Conservation (phyloP, 768 basidiomycete species). For the Psilocybe cyanescens region DNA sequence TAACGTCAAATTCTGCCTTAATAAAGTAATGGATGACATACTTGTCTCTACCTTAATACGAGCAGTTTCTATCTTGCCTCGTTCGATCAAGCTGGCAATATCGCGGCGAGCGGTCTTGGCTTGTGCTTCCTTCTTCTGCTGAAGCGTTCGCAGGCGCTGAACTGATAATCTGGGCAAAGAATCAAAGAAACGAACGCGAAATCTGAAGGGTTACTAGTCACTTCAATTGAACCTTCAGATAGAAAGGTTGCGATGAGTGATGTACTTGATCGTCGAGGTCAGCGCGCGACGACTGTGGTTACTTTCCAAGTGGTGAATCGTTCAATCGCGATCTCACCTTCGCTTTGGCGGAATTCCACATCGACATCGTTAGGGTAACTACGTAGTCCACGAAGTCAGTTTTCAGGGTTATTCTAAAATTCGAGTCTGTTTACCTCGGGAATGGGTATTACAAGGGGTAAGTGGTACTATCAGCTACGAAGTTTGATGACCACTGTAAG, state of each 20-base stretch:
- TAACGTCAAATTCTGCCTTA: conserved; percentile 2
- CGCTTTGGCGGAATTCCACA: conserved; percentile 34
- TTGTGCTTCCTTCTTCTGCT: conserved; percentile 93
- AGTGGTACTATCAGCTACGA: too few relatives aligned
- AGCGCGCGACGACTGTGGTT: not conserved
- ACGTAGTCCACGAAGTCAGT: not conserved
- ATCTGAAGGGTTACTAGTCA: conserved; percentile 19
- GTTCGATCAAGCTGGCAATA: conserved; percentile 79
- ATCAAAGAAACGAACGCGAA: conserved; percentile 1
- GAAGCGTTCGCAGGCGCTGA: conserved; percentile 81
- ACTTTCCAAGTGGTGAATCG: not conserved
- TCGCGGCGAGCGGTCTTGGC: conserved; percentile 72
- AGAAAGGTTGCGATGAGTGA: conserved; percentile 6
- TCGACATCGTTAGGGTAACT: conserved; percentile 14
- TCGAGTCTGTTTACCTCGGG: too few relatives aligned
- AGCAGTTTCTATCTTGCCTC: conserved; percentile 83
- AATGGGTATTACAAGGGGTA: too few relatives aligned
- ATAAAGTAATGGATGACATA: conserved; percentile 40
- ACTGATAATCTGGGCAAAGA: conserved; percentile 66
- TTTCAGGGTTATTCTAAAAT: too few relatives aligned
- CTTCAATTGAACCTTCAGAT: conserved; percentile 47
- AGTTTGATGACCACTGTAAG: too few relatives aligned
- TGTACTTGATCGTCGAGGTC: conserved; percentile 1
- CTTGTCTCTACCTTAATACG: conserved; percentile 84
- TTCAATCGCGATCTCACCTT: conserved; percentile 28